These are phyloP conservation scores for Candida boidinii DNA, from an alignment of 805 yeast genomes.

Conservation along the genomic window DNA sequence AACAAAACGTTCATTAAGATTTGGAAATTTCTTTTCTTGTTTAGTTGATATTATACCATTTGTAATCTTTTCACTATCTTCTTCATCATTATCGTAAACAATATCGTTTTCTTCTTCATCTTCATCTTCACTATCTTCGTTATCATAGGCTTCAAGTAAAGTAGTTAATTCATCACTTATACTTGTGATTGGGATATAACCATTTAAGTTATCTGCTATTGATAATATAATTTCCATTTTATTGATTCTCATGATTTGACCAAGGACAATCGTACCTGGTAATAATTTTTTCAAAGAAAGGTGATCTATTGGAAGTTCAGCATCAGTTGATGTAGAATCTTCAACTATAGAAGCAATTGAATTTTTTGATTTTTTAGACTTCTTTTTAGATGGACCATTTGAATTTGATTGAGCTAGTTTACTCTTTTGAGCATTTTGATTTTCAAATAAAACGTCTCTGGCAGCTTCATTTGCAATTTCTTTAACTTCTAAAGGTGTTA, in stretches of 20 bases:
- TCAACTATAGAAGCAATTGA: slow-evolving; percentile 19
- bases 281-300: slow-evolving; percentile 52
- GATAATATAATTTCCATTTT: slow-evolving; percentile 60
- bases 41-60: slow-evolving; percentile 12
- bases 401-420: slow-evolving; percentile 18
- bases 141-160: slow-evolving; percentile 49
- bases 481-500: slow-evolving; percentile 85
- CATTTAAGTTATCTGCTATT: slow-evolving; percentile 73
- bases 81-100: slow-evolving; percentile 23
- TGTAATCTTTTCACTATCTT: slow-evolving; percentile 22
- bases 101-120: slow-evolving; percentile 31
- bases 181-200: slow-evolving; percentile 67
- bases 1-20: slow-evolving; percentile 42
- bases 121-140: slow-evolving; percentile 32
- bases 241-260: slow-evolving; percentile 59
- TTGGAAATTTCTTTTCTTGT: slow-evolving; percentile 41
- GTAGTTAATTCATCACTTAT: slow-evolving; percentile 56
- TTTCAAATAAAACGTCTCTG: slow-evolving; percentile 70
- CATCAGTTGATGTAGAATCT: slow-evolving; percentile 22
- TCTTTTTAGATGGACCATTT: slow-evolving; percentile 18
- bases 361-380: slow-evolving; percentile 20
- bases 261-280: slow-evolving; percentile 70
- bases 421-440: slow-evolving; percentile 5
- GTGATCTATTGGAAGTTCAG: slow-evolving; percentile 44
- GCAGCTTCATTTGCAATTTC: slow-evolving; percentile 91